These are phyloP conservation scores for Stylonectria norvegica DNA, from an alignment of 2,329 filamentous ascomycete genomes.

Conservation along the genomic window DNA sequence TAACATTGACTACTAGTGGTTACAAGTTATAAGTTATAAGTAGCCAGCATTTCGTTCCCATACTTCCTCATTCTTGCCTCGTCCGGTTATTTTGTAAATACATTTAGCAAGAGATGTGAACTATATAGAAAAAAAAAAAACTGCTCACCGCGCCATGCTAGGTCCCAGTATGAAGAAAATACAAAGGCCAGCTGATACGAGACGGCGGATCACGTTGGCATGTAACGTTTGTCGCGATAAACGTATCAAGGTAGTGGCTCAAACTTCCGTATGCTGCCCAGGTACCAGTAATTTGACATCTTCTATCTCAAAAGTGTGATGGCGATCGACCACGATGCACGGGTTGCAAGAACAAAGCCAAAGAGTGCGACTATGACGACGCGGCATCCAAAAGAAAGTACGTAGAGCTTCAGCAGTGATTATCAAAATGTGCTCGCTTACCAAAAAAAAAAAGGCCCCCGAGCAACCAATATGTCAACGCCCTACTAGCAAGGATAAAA, in stretches of 20 bases:
- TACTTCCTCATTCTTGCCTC: no score
- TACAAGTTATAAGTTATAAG: no score
- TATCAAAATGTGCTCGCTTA: not conserved
- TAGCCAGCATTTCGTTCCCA: no score
- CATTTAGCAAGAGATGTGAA: no score
- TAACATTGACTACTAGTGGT: not conserved
- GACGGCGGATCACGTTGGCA: slow-evolving; percentile 10
- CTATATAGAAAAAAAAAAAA: no score
- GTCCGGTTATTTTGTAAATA: no score
- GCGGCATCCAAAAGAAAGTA: slow-evolving; percentile 11
- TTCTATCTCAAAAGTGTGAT: slow-evolving; percentile 7
- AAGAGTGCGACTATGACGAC: slow-evolving; percentile 10
- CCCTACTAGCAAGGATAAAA: slow-evolving; percentile 7
- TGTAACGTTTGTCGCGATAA: slow-evolving; percentile 12
- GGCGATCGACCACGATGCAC: slow-evolving; percentile 9
- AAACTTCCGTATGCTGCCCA: not conserved
- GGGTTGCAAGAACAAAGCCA: slow-evolving; percentile 5
- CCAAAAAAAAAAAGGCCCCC: slow-evolving; percentile 5
- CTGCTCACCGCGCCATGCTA: no score
- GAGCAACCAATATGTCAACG: slow-evolving; percentile 11
- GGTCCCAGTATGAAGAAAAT: not conserved
- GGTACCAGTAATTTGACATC: not conserved
- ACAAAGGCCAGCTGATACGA: not conserved
- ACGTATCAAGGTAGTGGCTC: slow-evolving; percentile 7
- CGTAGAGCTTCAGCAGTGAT: not conserved